Conservation (phyloP, 768 basidiomycete genomes). For the Dendrothele bispora region DNA sequence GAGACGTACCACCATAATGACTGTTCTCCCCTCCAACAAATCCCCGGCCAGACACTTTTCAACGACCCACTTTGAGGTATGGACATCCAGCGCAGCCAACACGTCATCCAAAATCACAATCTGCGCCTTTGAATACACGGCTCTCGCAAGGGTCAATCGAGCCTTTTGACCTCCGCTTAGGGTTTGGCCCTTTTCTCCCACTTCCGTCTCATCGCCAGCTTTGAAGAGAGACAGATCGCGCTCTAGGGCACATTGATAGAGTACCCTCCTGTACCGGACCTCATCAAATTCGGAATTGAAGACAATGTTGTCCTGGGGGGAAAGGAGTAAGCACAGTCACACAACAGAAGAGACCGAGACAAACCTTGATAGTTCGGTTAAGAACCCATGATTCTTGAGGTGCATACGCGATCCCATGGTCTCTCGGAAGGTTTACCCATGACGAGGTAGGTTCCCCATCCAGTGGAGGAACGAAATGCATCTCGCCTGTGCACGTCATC, state of each 20-base stretch:
- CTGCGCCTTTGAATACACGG: constrained; percentile 42
- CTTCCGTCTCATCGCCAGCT: constrained; percentile 42
- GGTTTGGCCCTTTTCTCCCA: constrained; percentile 57
- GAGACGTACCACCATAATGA: constrained; percentile 38
- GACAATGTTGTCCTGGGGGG: constrained; percentile 40
- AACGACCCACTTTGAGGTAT: constrained; percentile 53
- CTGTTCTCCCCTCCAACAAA: constrained; percentile 41
- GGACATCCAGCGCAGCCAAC: constrained; percentile 42
- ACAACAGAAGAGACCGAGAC: neutral
- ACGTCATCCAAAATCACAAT: constrained; percentile 49
- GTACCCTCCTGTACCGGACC: constrained; percentile 37
- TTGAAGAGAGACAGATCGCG: constrained; percentile 42
- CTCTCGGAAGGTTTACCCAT: constrained; percentile 51
- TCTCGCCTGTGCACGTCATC: constrained; percentile 26
- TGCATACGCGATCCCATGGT: constrained; percentile 55
- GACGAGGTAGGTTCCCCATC: constrained; percentile 34
- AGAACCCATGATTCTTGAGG: constrained; percentile 66
- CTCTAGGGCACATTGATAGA: constrained; percentile 37
- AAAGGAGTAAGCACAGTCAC: neutral
- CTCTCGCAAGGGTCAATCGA: constrained; percentile 43
- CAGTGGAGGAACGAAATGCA: constrained; percentile 40
- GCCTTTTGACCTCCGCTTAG: constrained; percentile 43
- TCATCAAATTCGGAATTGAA: constrained; percentile 41
- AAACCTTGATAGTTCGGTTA: constrained; percentile 52
- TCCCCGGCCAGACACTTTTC: constrained; percentile 48